A percentile compares a stretch with the other conserved stretches of the same genome.
These are phyloP conservation scores for Ceratocystis ficicola DNA, from an alignment of 2,329 filamentous ascomycete species.

Conservation along the genomic window DNA sequence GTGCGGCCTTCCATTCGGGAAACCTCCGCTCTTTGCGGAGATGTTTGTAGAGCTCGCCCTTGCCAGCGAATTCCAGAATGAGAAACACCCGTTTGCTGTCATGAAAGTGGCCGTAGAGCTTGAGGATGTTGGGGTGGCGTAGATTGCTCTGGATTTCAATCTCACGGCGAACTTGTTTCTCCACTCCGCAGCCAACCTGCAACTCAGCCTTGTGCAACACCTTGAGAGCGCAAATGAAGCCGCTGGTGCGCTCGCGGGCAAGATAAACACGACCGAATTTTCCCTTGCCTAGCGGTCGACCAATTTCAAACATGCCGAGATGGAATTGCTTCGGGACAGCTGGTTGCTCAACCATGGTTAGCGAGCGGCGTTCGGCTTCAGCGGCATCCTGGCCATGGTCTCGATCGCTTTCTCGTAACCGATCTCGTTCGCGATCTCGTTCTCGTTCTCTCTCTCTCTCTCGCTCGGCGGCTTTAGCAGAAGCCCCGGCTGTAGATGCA, in stretches of 20 bases:
- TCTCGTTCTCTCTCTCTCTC: constrained; percentile 18
- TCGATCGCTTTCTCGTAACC: constrained; percentile 18
- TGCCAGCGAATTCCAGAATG: constrained; percentile 75
- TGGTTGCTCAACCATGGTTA: constrained; percentile 46
- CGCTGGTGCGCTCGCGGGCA: constrained; percentile 62
- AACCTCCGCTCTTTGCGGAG: constrained; percentile 66
- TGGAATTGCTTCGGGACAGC: constrained; percentile 56
- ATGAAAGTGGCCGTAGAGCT: constrained; percentile 78
- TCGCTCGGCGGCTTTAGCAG: constrained; percentile 11
- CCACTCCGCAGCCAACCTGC: constrained; percentile 56
- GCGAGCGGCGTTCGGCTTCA: constrained; percentile 39
- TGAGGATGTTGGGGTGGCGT: constrained; percentile 72
- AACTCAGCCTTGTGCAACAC: constrained; percentile 76
- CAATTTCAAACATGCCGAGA: constrained; percentile 89
- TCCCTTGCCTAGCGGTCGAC: constrained; percentile 71
- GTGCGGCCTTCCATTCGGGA: constrained; percentile 73
- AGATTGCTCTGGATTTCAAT: constrained; percentile 85
- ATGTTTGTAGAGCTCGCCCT: constrained; percentile 81
- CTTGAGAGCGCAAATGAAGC: constrained; percentile 78
- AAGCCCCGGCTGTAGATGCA: constrained; percentile 20
- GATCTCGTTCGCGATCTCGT: constrained; percentile 16
- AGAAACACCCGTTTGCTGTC: constrained; percentile 79
- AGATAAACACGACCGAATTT: constrained; percentile 83
- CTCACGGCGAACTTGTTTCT: constrained; percentile 77
- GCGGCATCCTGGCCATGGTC: constrained; percentile 46